phyloP scores from a whole-genome alignment of 441 rosid genomes.

The Populus tomentosa region DNA sequence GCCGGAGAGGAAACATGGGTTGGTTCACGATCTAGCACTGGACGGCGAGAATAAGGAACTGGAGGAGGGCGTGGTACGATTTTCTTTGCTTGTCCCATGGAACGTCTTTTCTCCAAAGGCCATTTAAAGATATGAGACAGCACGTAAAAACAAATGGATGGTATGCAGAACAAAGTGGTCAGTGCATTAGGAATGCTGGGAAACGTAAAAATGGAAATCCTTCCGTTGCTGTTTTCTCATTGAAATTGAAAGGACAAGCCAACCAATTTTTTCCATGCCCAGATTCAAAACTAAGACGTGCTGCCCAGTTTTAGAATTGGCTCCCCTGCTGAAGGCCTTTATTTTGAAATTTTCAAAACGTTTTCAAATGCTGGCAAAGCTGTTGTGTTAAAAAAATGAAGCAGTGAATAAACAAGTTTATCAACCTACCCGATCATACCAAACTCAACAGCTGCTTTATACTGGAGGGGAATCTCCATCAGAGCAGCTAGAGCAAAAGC shows the following conservation, averaged over 20 bases:
- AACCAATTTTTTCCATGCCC: background rate
- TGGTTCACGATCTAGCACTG: constrained; percentile 21
- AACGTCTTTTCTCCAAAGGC: constrained; percentile 30
- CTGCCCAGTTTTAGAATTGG: too few relatives aligned
- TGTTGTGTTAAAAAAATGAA: background rate
- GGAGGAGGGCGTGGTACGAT: constrained; percentile 69
- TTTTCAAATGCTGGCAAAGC: background rate
- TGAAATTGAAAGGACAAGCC: background rate
- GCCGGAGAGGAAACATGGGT: constrained; percentile 26
- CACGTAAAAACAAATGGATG: background rate
- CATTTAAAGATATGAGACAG: background rate
- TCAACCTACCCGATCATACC: constrained; percentile 53
- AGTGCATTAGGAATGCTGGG: background rate
- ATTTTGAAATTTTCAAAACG: background rate
- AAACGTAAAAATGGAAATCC: background rate
- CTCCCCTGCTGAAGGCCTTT: background rate
- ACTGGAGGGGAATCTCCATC: constrained; percentile 88
- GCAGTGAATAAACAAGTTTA: background rate
- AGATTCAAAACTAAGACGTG: too few relatives aligned
- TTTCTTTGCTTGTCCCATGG: constrained; percentile 45
- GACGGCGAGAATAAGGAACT: constrained; percentile 29
- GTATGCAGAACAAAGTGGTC: background rate
- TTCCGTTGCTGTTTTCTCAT: background rate
- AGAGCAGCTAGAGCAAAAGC: constrained; percentile 88
- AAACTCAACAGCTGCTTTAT: constrained; percentile 55